phyloP scores from a whole-genome alignment of 2,329 filamentous ascomycete genomes.

The Alternaria dauci region DNA sequence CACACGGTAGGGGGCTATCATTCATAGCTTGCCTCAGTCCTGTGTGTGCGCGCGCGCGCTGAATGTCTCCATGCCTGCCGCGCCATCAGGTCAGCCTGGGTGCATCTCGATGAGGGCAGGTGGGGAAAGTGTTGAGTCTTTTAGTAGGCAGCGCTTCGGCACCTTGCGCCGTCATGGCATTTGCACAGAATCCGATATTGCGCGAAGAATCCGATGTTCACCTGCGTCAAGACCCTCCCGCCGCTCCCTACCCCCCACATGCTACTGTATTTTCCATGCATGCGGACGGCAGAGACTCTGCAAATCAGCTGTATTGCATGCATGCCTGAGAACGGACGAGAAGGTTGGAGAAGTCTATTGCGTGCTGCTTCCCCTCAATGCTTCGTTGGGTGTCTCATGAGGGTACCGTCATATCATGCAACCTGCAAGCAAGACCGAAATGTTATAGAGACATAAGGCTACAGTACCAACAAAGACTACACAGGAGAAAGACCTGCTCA shows the following conservation, averaged over 20 bases:
- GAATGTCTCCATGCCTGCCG: not conserved
- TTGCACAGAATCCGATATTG: constrained; percentile 18
- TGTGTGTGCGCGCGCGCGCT: not conserved
- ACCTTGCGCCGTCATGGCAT: constrained; percentile 16
- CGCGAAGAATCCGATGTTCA: constrained; percentile 18
- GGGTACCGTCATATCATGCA: not conserved
- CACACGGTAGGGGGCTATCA: not conserved
- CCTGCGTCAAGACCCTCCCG: constrained; percentile 3
- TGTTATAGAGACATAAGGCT: not conserved
- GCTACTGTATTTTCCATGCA: not conserved
- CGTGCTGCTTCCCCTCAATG: not conserved
- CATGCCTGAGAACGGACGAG: not conserved
- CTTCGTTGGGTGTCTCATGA: not conserved
- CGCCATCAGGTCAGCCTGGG: not conserved
- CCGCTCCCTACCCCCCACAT: constrained; percentile 5
- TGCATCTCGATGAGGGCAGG: constrained; percentile 3
- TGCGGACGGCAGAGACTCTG: not conserved
- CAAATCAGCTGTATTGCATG: not conserved
- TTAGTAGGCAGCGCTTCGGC: constrained; percentile 3
- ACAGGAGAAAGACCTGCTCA: not conserved
- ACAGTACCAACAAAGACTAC: too few relatives aligned
- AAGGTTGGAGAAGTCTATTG: not conserved
- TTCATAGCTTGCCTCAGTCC: not conserved
- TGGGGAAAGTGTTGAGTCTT: constrained; percentile 4
- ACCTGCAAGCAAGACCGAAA: not conserved